These are phyloP conservation scores for Mycena maculata DNA, from an alignment of 768 basidiomycete species.

Conservation along the genomic window DNA sequence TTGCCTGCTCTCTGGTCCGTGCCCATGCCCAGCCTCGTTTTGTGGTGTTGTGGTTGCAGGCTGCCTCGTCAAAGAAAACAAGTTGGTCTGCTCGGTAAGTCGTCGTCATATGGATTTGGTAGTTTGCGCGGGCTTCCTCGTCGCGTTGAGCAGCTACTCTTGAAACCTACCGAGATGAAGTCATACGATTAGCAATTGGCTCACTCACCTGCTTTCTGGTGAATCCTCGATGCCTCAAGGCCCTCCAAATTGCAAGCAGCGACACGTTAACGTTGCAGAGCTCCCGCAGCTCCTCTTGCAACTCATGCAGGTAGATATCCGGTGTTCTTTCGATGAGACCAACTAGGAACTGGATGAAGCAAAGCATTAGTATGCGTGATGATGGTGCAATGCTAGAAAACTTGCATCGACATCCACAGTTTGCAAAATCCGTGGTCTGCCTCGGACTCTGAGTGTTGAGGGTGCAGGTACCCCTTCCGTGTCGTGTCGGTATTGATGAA, in stretches of 20 bases:
- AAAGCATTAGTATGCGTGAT: too few species aligned
- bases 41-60: neutral
- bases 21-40: neutral
- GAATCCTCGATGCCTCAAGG: neutral
- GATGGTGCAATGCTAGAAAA: too few species aligned
- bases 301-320: slow-evolving; percentile 11
- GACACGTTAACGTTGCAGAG: slow-evolving; percentile 1
- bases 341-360: too few species aligned
- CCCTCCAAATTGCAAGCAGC: slow-evolving; percentile 24
- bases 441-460: too few species aligned
- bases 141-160: slow-evolving; percentile 35
- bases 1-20: neutral
- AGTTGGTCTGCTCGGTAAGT: slow-evolving; percentile 36
- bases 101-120: slow-evolving; percentile 12
- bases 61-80: slow-evolving; percentile 22
- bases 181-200: neutral
- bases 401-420: too few species aligned
- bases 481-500: neutral
- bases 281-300: slow-evolving; percentile 14
- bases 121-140: slow-evolving; percentile 25
- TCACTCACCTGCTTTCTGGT: slow-evolving; percentile 11
- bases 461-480: neutral
- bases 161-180: slow-evolving; percentile 15
- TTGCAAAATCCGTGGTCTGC: too few species aligned
- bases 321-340: too few species aligned